Base-by-base conservation (phyloP, 169 alveolate species). In the Eimeria sp. region DNA sequence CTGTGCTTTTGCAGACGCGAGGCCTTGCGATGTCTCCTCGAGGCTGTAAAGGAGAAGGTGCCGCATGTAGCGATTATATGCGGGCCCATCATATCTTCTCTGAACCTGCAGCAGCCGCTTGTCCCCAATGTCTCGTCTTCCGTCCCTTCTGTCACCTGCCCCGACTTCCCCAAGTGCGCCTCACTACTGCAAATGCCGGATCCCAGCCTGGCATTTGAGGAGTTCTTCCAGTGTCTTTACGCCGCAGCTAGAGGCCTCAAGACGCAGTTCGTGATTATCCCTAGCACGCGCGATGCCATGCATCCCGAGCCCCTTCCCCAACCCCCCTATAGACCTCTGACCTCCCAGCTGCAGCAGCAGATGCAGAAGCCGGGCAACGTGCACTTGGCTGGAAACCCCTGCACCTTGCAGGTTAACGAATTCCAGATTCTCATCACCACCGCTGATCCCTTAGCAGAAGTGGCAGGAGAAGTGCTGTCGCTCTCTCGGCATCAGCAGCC, bases 231-330 rank as follows among this genome's bases (percentile, higher is more conserved):
- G 61, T 82, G 82, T 47, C 70, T 93, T 25, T n/a, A 90, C 34
- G 34, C 63, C 4, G 84, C 93, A 22, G 87, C 86, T 43, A 22
- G 51, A 13, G 96, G 96, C n/a, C 82, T 80, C n/a, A 65, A 72
- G 49, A 65, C 94, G 9, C 84, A 63, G 4, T 89, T 93, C 51
- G 58, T 93, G 22, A 57, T 93, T 20, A 88, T 93, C 20, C 96
- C 96, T 49, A 93, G 96, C 93, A 45, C 89, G 65, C 63, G 88
- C 57, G 96, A 93, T 67, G 93, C 89, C 40, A 72, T 72, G 93
- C 84, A 93, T 57, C 96, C 96, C 40, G 86, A 83, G 78, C 96
- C 96, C 58, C 76, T 93, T 4, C 96, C 96, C 20, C 96, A 93
- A 47, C 96, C 96, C 34, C 92, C 96, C 16, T 93, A 93, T 78